Evolutionary conservation across 1,284 basidiomycete genomes (phyloP).

Genomic region (Hymenochaete sp.): DNA sequence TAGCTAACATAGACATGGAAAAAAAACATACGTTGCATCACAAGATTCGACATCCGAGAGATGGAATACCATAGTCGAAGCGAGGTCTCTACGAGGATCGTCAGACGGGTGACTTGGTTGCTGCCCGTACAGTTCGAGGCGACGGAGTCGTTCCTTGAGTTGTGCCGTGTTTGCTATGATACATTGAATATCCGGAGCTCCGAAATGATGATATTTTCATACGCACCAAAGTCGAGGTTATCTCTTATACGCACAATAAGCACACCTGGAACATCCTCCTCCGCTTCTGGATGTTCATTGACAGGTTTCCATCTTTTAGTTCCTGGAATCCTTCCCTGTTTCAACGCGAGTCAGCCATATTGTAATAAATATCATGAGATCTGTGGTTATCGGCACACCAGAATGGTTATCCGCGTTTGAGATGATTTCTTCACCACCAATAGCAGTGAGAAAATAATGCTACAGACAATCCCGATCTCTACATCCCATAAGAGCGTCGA

Average conservation of each 20-base stretch:
- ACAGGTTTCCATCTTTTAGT: constrained; percentile 78
- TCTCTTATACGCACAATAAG: constrained; percentile 67
- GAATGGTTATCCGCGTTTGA: constrained; percentile 62
- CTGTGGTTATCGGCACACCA: constrained; percentile 31
- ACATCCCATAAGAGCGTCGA: constrained; percentile 75
- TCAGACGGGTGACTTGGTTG: constrained; percentile 80
- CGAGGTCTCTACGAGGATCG: constrained; percentile 65
- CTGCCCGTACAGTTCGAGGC: constrained; percentile 75
- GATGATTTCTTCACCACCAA: constrained; percentile 85
- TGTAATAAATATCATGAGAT: not conserved
- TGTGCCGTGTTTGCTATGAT: constrained; percentile 77
- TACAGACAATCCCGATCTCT: constrained; percentile 79
- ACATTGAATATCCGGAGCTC: constrained; percentile 12
- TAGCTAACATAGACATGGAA: not conserved
- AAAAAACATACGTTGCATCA: constrained; percentile 68
- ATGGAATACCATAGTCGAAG: constrained; percentile 79
- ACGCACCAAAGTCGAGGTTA: constrained; percentile 68
- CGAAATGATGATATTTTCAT: not conserved
- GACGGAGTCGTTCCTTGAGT: constrained; percentile 79
- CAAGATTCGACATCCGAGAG: constrained; percentile 79
- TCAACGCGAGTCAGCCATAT: not conserved
- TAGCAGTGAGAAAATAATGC: constrained; percentile 76
- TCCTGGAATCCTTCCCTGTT: constrained; percentile 69
- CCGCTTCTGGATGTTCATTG: constrained; percentile 67
- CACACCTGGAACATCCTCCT: constrained; percentile 42